A percentile compares a stretch with the other conserved stretches of the same genome.
Conservation (phyloP, 495 filamentous ascomycete species). For the Daldinia loculata region DNA sequence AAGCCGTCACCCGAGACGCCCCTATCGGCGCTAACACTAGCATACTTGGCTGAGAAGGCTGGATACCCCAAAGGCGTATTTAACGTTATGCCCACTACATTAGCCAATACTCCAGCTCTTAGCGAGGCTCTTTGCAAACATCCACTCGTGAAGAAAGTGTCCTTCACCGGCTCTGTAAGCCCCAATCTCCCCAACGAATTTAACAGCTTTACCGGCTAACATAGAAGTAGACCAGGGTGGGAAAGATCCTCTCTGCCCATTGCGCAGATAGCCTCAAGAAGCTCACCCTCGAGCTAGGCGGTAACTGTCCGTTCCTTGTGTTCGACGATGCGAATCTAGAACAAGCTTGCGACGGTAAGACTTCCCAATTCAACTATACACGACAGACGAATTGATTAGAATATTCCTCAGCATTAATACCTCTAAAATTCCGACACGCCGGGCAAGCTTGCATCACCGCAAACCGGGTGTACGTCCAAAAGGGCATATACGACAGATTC, state of each 20-base stretch:
- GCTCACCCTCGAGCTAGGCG: constrained; percentile 75
- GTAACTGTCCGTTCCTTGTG: constrained; percentile 78
- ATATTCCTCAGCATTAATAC: constrained; percentile 53
- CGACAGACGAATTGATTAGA: not conserved
- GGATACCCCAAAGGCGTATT: constrained; percentile 68
- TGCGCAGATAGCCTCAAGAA: constrained; percentile 73
- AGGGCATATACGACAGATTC: constrained; percentile 63
- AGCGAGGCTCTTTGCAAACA: constrained; percentile 73
- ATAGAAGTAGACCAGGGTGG: constrained; percentile 40
- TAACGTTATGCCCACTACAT: constrained; percentile 66
- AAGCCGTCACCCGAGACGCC: constrained; percentile 75
- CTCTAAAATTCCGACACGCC: constrained; percentile 71
- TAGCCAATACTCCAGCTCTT: constrained; percentile 70
- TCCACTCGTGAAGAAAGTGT: constrained; percentile 72
- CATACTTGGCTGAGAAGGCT: constrained; percentile 65
- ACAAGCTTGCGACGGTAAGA: constrained; percentile 61
- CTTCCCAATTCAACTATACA: not conserved
- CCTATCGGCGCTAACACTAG: constrained; percentile 63
- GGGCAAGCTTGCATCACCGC: constrained; percentile 80
- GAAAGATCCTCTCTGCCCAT: constrained; percentile 45
- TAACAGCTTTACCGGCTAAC: not conserved
- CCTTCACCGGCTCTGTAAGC: constrained; percentile 68
- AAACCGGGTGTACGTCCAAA: constrained; percentile 76
- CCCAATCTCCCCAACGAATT: not conserved
- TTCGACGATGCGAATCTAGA: constrained; percentile 78